These are phyloP conservation scores for Nymphaea colorata DNA, from an alignment of 164 flowering plant species.

Conservation along the genomic window DNA sequence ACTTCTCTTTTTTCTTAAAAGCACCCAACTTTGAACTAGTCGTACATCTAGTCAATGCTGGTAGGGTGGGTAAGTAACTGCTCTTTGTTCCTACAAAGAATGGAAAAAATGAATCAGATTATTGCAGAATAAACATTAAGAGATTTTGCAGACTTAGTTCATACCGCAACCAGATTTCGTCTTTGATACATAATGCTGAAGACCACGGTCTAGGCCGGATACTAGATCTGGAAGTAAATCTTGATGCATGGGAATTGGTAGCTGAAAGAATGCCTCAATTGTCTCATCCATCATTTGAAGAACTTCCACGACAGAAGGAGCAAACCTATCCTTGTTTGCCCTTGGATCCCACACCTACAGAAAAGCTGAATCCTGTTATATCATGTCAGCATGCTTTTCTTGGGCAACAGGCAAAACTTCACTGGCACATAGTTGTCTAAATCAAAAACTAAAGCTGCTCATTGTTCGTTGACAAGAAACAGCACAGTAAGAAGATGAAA, in stretches of 20 bases:
- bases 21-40: constrained; percentile 39
- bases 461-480: too few relatives aligned
- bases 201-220: constrained; percentile 70
- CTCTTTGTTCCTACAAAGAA: constrained; percentile 52
- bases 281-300: constrained; percentile 69
- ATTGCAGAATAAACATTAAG: neutral
- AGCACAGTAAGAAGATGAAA: too few relatives aligned
- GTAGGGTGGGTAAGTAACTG: constrained; percentile 74
- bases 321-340: constrained; percentile 59
- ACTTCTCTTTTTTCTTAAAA: constrained; percentile 79
- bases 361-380: neutral
- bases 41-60: constrained; percentile 85
- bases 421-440: too few relatives aligned
- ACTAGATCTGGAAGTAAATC: constrained; percentile 84
- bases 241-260: constrained; percentile 89
- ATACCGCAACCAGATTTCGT: constrained; percentile 97
- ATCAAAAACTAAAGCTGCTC: too few relatives aligned
- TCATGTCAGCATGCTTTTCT: neutral
- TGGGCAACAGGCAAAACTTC: neutral
- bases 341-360: constrained; percentile 79
- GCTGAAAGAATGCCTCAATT: constrained; percentile 76
- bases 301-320: constrained; percentile 82
- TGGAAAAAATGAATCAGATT: neutral
- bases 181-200: constrained; percentile 68
- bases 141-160: neutral